Evolutionary conservation across 2,329 filamentous ascomycete species (phyloP).

Genomic region (Colletotrichum siamense): DNA sequence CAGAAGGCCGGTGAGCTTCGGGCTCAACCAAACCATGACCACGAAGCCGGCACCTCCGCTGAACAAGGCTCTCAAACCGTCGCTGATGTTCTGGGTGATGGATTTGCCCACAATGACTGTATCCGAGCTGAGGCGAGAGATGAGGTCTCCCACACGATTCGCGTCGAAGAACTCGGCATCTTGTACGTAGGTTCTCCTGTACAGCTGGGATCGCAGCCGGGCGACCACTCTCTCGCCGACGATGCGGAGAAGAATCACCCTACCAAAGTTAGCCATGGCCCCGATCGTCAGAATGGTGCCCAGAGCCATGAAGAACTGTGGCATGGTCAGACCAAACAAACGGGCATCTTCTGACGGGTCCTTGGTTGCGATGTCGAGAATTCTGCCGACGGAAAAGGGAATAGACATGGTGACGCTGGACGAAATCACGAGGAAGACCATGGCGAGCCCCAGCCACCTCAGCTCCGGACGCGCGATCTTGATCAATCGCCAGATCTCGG

Average conservation of each 20-base stretch:
- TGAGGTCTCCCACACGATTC: constrained; percentile 94
- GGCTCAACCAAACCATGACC: constrained; percentile 95
- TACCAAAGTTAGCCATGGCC: constrained; percentile 89
- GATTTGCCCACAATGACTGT: constrained; percentile 98
- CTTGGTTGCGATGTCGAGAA: constrained; percentile 89
- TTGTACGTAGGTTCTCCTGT: constrained; percentile 91
- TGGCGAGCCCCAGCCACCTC: constrained; percentile 78
- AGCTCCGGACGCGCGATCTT: constrained; percentile 89
- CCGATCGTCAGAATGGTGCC: constrained; percentile 80
- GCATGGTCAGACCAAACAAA: constrained; percentile 83
- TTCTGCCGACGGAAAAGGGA: constrained; percentile 94
- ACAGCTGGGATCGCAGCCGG: constrained; percentile 85
- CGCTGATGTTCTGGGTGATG: constrained; percentile 96
- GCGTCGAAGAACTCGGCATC: constrained; percentile 99
- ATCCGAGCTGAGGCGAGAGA: constrained; percentile 93
- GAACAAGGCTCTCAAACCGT: constrained; percentile 89
- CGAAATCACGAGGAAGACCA: constrained; percentile 85
- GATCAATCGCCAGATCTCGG: constrained; percentile 85
- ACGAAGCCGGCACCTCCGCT: constrained; percentile 88
- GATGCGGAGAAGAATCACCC: constrained; percentile 90
- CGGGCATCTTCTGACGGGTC: constrained; percentile 67
- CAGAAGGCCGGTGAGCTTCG: constrained; percentile 87
- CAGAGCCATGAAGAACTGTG: constrained; percentile 87
- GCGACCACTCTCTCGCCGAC: constrained; percentile 95
- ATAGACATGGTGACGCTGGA: constrained; percentile 95